Evolutionary conservation across 2,329 filamentous ascomycete genomes (phyloP), one percentile per base, ranked within the genome.

Genomic region (Neopestalotiopsis clavispora): DNA sequence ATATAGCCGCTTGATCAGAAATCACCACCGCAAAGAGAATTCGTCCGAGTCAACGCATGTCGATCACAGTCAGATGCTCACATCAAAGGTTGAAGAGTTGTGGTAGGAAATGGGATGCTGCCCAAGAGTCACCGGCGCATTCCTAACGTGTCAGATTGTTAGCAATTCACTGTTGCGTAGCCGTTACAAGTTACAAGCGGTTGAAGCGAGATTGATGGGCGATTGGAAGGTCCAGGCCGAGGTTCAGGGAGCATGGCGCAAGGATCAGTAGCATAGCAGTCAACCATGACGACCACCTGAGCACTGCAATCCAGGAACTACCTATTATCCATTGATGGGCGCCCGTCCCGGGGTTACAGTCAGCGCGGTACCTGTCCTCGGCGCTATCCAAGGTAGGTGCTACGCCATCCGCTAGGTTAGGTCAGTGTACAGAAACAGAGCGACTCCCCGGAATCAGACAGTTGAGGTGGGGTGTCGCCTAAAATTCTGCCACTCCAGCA

Each of bases 401-500:
- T 28, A 28, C 23, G 23, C 23, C 23, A 28, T 28, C 23, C 23
- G 23, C 23, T 28, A 28, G 23, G 23, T 28, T 28, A 28, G 23
- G 23, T 28, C 23, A 28, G 23, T 28, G 23, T 28, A 28, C 23
- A 28, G 23, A 28, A 28, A 28, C 23, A 28, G 23, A 28, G 23
- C 23, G 23, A 28, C 23, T 17, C 45, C 45, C 45, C 45, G n/a
- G 45, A 52, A n/a, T 52, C 17, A 52, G 34, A 38, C n/a, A n/a
- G 17, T 52, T 9, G 45, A 52, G n/a, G 45, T 52, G 45, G 45
- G 45, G 45, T 52, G 45, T 10, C 57, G 13, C 9, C 30, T 32
- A 52, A 52, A 64, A 64, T 64, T 64, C 61, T 64, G 61, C 61
- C 61, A 32, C 61, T 28, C 28, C 34, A 32, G 61, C 38, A 23